Evolutionary conservation across 768 basidiomycete genomes (phyloP), one percentile per base, ranked within the genome.

Genomic region (Leccinum barrowsii): DNA sequence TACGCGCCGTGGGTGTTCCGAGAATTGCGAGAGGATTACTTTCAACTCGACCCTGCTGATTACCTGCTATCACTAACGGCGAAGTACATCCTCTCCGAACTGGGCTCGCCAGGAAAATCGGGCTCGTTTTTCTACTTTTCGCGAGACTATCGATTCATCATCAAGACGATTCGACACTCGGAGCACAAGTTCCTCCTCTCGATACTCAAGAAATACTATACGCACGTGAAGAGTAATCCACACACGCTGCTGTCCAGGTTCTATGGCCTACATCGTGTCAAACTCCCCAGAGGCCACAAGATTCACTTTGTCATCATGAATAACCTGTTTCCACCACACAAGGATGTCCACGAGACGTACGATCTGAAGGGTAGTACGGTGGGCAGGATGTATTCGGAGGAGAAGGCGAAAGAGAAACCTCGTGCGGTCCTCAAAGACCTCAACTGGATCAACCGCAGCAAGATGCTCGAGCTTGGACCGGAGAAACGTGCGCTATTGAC

Each of bases 271-370:
- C 97, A 99, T 68, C 88, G 97, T 56, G 97, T 99, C 59, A 99
- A 99, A 76, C 82, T 99, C 0, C 97, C 97, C 0, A 81, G 83
- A 35, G 97, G 97, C 0, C 77, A 82, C 48, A 99, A 99, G 77
- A 99, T 99, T 54, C 97, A 99, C 72, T 99, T 99, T 70, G 94
- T 98, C 56, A 97, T 99, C 75, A 98, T 98, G 94, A 99, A 98
- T 78, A 99, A 99, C 72, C 82, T 99, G 28, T 98, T 99, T 76
- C 96, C 97, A 0, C 89, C 97, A 0, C 96, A 98, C 75, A 86
- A 93, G 63, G 97, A 99, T 71, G 82, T 98, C 46, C 97, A 99
- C 74, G 97, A 98, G 77, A 96, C 95, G 30, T 98, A 90, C 69
- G 96, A 99, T 73, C 80, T 98, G 63, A 98, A 99, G 71, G 96